These are phyloP conservation scores for Xylariaceae sp. DNA, from an alignment of 2,329 filamentous ascomycete genomes.

Conservation along the genomic window DNA sequence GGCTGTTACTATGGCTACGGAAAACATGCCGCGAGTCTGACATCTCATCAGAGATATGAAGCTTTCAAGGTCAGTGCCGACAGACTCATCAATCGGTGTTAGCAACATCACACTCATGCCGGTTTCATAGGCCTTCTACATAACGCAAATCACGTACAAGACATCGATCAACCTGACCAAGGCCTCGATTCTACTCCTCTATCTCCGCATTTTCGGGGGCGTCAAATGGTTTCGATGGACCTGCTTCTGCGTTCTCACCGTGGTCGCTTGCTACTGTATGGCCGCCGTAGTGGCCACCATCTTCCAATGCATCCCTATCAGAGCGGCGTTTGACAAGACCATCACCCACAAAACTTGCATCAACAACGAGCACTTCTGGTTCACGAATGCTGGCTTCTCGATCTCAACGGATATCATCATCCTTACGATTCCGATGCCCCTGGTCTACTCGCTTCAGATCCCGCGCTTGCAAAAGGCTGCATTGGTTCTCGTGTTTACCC, in stretches of 20 bases:
- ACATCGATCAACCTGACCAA: conserved; percentile 33
- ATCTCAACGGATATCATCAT: conserved; percentile 40
- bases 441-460: conserved; percentile 37
- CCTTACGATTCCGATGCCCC: conserved; percentile 37
- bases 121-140: conserved; percentile 27
- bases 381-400: conserved; percentile 38
- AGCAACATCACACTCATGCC: neutral
- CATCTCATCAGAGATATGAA: conserved; percentile 19
- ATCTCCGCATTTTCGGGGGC: conserved; percentile 31
- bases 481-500: conserved; percentile 37
- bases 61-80: conserved; percentile 25
- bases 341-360: conserved; percentile 31
- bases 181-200: conserved; percentile 31
- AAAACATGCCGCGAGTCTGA: conserved; percentile 19
- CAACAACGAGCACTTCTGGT: conserved; percentile 38
- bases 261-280: conserved; percentile 27
- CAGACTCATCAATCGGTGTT: neutral
- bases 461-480: conserved; percentile 36
- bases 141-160: conserved; percentile 33
- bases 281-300: conserved; percentile 29
- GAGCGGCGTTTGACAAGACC: conserved; percentile 28
- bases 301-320: conserved; percentile 32
- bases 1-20: conserved; percentile 32
- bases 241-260: conserved; percentile 24
- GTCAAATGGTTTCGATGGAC: conserved; percentile 30